Base-by-base conservation (phyloP, 2,329 filamentous ascomycete genomes). In the Fusarium staphyleae region DNA sequence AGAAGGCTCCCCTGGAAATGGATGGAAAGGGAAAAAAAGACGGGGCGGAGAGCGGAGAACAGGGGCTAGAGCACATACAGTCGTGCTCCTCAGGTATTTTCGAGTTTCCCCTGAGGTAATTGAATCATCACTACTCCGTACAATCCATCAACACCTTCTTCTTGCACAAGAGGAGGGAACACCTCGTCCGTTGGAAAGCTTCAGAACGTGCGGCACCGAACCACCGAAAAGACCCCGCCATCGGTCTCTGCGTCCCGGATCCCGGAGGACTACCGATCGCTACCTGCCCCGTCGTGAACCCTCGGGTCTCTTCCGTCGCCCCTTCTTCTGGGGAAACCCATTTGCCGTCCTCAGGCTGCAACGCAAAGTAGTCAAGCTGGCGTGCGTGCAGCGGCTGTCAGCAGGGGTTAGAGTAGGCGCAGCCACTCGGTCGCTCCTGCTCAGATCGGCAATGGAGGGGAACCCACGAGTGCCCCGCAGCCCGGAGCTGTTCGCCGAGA, bases 361-460 rank as follows among this genome's bases (percentile, higher is more conserved):
- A n/a, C 33, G 36, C 32, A n/a, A 29, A 18, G 24, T 53, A 28
- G 51, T 48, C 47, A 65, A 62, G 42, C 62, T 66, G 65, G 65
- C 62, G 62, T 46, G 40, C 26, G 22, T 62, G 45, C 62, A 63
- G 60, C 56, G 61, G 54, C 30, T 55, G 42, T 49, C 47, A 57
- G 59, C 34, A 59, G 59, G 47, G 56, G 46, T 11, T 26, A 35
- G 46, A 44, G 52, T 56, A 34, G 48, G 58, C 14, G 57, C 49
- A 49, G 52, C 52, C 57, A 55, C 47, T 53, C 54, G 46, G 39
- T 49, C 60, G 39, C 54, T 65, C 48, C 41, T 68, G 50, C 43
- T 63, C 45, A 61, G 66, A 69, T 70, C 66, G 41, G 22, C 34
- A 44, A 61, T 67, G 58, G 65, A 67, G 58, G 59, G 59, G 36